A percentile compares a stretch with the other conserved stretches of the same genome.
Conservation (phyloP, 192 early-diverging fungal species). For the Funneliformis geosporum region DNA sequence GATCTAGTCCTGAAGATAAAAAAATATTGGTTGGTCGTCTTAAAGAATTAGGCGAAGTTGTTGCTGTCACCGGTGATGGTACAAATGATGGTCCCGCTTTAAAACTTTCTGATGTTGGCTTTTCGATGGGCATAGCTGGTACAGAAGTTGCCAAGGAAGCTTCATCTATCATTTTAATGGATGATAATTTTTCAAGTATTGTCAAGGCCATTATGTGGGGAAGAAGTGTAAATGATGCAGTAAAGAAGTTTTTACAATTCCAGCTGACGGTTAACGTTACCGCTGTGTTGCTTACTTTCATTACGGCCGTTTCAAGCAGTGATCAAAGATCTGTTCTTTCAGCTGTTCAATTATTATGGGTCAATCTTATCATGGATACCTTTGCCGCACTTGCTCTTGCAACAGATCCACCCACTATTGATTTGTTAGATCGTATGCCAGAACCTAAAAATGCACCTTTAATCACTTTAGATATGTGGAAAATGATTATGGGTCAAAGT, state of each 20-base stretch:
- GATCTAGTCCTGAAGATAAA: constrained; percentile 94
- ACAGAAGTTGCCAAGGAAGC: constrained; percentile 99
- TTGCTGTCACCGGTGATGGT: constrained; percentile 98
- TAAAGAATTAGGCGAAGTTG: constrained; percentile 88
- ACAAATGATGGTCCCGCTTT: constrained; percentile 99
- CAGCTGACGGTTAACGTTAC: constrained; percentile 98
- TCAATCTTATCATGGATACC: constrained; percentile 99
- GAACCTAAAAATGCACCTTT: constrained; percentile 79
- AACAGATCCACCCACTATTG: constrained; percentile 86
- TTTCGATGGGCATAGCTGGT: constrained; percentile 99
- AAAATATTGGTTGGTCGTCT: constrained; percentile 89
- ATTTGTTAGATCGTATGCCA: constrained; percentile 86
- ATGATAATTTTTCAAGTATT: constrained; percentile 98
- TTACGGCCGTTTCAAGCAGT: constrained; percentile 66
- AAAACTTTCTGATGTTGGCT: constrained; percentile 94
- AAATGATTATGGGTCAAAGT: constrained; percentile 91
- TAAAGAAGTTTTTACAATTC: constrained; percentile 99
- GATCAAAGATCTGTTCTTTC: constrained; percentile 84
- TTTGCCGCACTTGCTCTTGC: constrained; percentile 96
- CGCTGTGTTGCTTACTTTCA: constrained; percentile 78
- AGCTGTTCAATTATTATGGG: constrained; percentile 96
- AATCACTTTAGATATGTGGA: constrained; percentile 92
- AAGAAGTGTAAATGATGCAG: constrained; percentile 90
- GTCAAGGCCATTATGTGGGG: constrained; percentile 99
- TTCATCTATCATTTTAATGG: constrained; percentile 95